Evolutionary conservation across 169 alveolate species (phyloP).

Genomic region (Amoebophrya sp.): DNA sequence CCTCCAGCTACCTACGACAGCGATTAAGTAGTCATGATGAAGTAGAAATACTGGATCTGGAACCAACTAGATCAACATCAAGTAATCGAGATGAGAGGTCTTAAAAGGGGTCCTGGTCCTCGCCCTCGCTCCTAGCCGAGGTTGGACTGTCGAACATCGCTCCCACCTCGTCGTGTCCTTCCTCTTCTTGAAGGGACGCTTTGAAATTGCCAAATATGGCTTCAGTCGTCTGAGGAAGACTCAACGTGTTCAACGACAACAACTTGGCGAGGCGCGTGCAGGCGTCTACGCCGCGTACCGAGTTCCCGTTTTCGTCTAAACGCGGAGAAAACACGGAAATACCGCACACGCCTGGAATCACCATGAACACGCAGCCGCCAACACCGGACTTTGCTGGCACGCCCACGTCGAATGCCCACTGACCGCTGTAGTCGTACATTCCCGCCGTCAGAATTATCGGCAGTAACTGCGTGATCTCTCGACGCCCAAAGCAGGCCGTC

Average conservation of each 20-base stretch:
- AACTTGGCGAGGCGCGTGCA: neutral
- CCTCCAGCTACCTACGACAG: too few species aligned
- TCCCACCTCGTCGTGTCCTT: too few species aligned
- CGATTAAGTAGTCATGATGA: too few species aligned
- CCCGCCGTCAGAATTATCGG: neutral
- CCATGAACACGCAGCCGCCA: conserved; percentile 21
- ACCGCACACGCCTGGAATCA: conserved; percentile 18
- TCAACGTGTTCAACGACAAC: neutral
- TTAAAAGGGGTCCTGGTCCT: too few species aligned
- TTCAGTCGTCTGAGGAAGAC: neutral
- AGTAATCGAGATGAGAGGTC: too few species aligned
- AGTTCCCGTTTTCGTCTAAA: conserved; percentile 1
- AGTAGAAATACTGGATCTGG: too few species aligned
- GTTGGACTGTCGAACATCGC: too few species aligned
- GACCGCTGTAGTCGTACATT: conserved; percentile 22
- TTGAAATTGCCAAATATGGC: too few species aligned
- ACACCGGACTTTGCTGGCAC: neutral
- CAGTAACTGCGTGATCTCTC: neutral
- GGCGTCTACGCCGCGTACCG: conserved; percentile 12
- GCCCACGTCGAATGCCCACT: conserved; percentile 5
- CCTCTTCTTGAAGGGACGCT: too few species aligned
- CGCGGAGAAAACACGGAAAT: neutral
- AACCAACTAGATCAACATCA: too few species aligned
- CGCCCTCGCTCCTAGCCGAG: too few species aligned
- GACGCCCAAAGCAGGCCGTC: neutral